Conservation (phyloP, 768 basidiomycete species). For the Mycena chlorophos region DNA sequence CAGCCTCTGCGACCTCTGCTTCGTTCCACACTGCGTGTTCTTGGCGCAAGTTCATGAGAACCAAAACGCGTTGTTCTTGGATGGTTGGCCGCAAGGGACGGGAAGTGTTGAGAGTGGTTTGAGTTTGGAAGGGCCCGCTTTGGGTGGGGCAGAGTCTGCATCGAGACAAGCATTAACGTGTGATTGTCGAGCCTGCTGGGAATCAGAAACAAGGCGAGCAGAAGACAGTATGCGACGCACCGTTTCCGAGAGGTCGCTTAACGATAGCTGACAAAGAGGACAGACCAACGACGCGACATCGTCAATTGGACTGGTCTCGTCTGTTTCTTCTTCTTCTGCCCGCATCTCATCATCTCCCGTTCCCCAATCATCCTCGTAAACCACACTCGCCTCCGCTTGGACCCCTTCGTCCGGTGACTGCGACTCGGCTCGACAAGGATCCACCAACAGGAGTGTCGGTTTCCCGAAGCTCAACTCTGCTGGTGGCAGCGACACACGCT, state of each 20-base stretch:
- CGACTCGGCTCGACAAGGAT: too few species aligned
- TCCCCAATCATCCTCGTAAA: conserved; percentile 58
- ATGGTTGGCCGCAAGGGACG: conserved; percentile 20
- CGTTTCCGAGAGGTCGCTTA: conserved; percentile 16
- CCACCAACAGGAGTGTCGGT: too few species aligned
- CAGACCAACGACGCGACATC: conserved; percentile 24
- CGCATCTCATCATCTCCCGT: conserved; percentile 71
- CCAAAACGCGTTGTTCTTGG: conserved; percentile 54
- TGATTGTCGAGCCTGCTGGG: conserved; percentile 44
- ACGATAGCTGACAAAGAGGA: conserved; percentile 31
- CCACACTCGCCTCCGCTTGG: too few species aligned
- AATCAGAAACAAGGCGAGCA: neutral
- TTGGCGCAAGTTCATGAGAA: conserved; percentile 86
- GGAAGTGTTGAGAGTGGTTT: conserved; percentile 28
- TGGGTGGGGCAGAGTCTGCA: conserved; percentile 15
- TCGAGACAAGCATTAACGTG: conserved; percentile 64
- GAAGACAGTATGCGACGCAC: conserved; percentile 9
- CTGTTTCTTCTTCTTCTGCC: conserved; percentile 31
- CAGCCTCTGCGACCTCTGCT: conserved; percentile 56
- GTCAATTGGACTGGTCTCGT: conserved; percentile 15
- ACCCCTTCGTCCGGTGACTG: too few species aligned
- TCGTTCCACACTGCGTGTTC: conserved; percentile 87
- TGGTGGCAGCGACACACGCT: too few species aligned
- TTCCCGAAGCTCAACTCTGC: too few species aligned
- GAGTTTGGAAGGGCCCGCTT: conserved; percentile 17